phyloP scores from a whole-genome alignment of 2,329 filamentous ascomycete species.

The Neopestalotiopsis sp. region DNA sequence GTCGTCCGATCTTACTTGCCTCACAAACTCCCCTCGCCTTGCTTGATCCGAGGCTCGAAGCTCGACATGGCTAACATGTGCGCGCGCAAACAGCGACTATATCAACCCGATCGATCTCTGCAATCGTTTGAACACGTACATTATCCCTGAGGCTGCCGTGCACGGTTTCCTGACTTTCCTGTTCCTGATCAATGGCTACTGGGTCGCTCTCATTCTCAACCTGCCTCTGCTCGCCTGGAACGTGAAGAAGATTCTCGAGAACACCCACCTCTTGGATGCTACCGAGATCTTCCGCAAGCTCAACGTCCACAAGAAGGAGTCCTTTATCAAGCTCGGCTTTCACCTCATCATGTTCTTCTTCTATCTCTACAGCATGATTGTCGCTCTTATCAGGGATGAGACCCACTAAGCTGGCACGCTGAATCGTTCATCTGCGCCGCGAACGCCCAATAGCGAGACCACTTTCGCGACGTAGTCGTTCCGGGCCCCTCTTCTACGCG shows the following conservation, averaged over 20 bases:
- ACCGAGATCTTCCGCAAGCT: slow-evolving; percentile 99
- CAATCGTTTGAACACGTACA: slow-evolving; percentile 99
- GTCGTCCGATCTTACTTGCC: too few relatives aligned
- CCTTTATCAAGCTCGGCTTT: slow-evolving; percentile 98
- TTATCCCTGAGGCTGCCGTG: slow-evolving; percentile 96
- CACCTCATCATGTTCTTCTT: slow-evolving; percentile 99
- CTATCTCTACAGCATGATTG: slow-evolving; percentile 99
- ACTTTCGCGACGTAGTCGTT: not conserved
- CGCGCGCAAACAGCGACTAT: slow-evolving; percentile 75
- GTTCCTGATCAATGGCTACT: slow-evolving; percentile 99
- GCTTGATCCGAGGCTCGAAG: not conserved
- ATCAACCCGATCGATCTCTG: slow-evolving; percentile 99
- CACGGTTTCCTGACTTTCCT: slow-evolving; percentile 95
- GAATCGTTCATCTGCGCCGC: not conserved
- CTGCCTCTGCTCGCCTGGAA: slow-evolving; percentile 92
- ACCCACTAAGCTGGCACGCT: slow-evolving; percentile 62
- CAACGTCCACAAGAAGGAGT: slow-evolving; percentile 99
- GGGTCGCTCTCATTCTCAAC: slow-evolving; percentile 91
- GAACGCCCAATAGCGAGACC: not conserved
- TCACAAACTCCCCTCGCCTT: too few relatives aligned
- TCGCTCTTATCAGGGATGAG: slow-evolving; percentile 95
- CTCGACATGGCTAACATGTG: not conserved
- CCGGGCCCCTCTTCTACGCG: not conserved
- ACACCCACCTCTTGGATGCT: slow-evolving; percentile 94
- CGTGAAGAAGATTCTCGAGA: slow-evolving; percentile 97